Percentiles rank a stretch among this genome's conserved stretches.
Conservation (phyloP, 2,329 filamentous ascomycete species). For the Calonectria multiphialidica region DNA sequence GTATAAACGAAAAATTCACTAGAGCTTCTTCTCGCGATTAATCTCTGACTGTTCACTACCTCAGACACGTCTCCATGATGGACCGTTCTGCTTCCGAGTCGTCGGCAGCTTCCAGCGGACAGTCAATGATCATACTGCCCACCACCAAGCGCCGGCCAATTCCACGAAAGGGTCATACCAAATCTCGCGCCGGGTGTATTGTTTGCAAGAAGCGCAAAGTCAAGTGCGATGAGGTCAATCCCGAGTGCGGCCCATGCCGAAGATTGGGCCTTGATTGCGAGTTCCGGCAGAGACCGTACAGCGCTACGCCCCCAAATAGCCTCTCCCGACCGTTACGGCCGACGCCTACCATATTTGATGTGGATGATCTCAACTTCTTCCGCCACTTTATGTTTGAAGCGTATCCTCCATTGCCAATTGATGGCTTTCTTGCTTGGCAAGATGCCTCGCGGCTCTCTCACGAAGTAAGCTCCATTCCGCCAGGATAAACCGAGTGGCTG, state of each 20-base stretch:
- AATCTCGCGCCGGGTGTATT: slow-evolving; percentile 49
- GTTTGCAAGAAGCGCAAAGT: slow-evolving; percentile 55
- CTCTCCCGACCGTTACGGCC: slow-evolving; percentile 33
- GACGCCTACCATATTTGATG: slow-evolving; percentile 48
- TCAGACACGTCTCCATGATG: background rate
- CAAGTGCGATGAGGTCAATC: slow-evolving; percentile 55
- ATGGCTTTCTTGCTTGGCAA: slow-evolving; percentile 51
- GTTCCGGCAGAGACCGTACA: slow-evolving; percentile 39
- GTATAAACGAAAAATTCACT: too few species aligned
- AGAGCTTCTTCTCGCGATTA: background rate
- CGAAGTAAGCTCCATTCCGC: slow-evolving; percentile 39
- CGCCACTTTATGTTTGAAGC: slow-evolving; percentile 64
- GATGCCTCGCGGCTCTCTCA: slow-evolving; percentile 53
- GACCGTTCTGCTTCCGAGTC: slow-evolving; percentile 5
- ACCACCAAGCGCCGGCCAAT: slow-evolving; percentile 44
- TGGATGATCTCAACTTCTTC: slow-evolving; percentile 63
- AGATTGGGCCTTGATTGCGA: slow-evolving; percentile 52
- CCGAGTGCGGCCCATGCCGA: slow-evolving; percentile 51
- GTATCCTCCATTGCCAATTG: slow-evolving; percentile 54
- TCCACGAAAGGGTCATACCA: slow-evolving; percentile 50
- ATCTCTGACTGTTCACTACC: background rate
- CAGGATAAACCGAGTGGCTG: background rate
- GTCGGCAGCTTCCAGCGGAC: background rate
- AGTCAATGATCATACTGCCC: background rate
- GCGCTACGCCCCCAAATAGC: background rate